Evolutionary conservation across 495 filamentous ascomycete genomes (phyloP), one percentile per base, ranked within the genome.

Genomic region (Podospora pseudoanserina): DNA sequence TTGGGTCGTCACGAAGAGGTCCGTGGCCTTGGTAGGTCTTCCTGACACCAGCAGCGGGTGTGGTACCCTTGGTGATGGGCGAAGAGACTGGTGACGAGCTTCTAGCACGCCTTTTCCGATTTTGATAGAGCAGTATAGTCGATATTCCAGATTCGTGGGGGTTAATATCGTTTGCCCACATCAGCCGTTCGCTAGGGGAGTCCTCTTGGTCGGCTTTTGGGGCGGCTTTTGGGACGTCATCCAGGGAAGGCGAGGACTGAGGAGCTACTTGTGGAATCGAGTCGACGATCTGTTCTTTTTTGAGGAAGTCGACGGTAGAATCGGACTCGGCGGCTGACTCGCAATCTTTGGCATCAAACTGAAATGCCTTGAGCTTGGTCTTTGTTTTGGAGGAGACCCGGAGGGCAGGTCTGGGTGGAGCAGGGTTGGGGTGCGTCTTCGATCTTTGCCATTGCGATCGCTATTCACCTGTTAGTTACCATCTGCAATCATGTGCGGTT

Each of bases 31-130:
- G 76, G 53, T 86, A 83, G 23, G 89, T 73, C 39, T 80, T 81
- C 66, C 86, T 82, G 55, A 87, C 30, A 78, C 81, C 79, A 49
- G 79, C 69, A 11, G 73, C 64, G 1, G 79, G 76, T 0, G 79
- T 75, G 26, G 65, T 63, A 5, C 74, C 73, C 34, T 78, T 72
- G 54, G 73, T 49, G 0, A 75, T 71, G 4, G 93, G 90, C 9
- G 92, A 92, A 18, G 89, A 89, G n/a, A 83, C 80, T 0, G 92
- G 91, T 11, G 94, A 94, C 7, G 93, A 95, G 77, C 90, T 94
- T 74, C 89, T 84, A 4, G 90, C 89, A 63, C 93, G 85, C 5
- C 28, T 13, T 77, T 96, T 96, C 68, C 81, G 82, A 72, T 86
- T 78, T 59, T 81, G 82, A 72, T 85, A 79, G 64, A 75, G 69